Conservation (phyloP, 495 filamentous ascomycete genomes). For the Elasticomyces elasticus region DNA sequence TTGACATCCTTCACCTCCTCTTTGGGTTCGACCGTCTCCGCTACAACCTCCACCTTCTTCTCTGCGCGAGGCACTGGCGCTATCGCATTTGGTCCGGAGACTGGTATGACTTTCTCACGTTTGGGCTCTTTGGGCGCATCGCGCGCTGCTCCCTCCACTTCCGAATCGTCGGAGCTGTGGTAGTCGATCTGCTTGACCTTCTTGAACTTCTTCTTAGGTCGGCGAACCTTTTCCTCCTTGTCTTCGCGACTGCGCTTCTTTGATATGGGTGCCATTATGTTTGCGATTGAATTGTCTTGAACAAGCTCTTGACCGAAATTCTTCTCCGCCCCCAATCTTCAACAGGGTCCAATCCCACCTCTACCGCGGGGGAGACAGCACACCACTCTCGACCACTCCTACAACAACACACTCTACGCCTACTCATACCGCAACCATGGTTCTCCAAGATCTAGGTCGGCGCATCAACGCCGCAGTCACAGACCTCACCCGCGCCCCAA, state of each 20-base stretch:
- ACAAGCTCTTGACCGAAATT: too few relatives aligned
- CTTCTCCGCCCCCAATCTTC: too few relatives aligned
- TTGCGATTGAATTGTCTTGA: not conserved
- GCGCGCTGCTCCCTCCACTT: not conserved
- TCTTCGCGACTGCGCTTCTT: slow-evolving; percentile 26
- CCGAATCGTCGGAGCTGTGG: slow-evolving; percentile 47
- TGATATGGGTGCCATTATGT: slow-evolving; percentile 12
- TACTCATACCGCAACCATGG: slow-evolving; percentile 51
- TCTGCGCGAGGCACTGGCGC: not conserved
- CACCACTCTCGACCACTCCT: not conserved
- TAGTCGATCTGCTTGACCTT: slow-evolving; percentile 63
- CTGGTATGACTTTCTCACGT: not conserved
- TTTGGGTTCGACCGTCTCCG: too few relatives aligned
- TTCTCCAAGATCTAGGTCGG: slow-evolving; percentile 95
- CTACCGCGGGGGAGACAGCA: too few relatives aligned
- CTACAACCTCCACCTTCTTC: not conserved
- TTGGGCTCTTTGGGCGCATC: slow-evolving; percentile 4
- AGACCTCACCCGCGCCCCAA: slow-evolving; percentile 82
- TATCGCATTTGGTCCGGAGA: slow-evolving; percentile 24
- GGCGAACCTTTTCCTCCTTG: slow-evolving; percentile 27
- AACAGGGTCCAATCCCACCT: too few relatives aligned
- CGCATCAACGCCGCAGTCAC: slow-evolving; percentile 95
- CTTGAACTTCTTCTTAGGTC: slow-evolving; percentile 38
- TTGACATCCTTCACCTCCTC: not conserved
- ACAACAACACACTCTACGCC: too few relatives aligned